Evolutionary conservation across 75 land plant genomes (phyloP), one percentile per base, ranked within the genome.

Genomic region (Cupressus sempervirens): DNA sequence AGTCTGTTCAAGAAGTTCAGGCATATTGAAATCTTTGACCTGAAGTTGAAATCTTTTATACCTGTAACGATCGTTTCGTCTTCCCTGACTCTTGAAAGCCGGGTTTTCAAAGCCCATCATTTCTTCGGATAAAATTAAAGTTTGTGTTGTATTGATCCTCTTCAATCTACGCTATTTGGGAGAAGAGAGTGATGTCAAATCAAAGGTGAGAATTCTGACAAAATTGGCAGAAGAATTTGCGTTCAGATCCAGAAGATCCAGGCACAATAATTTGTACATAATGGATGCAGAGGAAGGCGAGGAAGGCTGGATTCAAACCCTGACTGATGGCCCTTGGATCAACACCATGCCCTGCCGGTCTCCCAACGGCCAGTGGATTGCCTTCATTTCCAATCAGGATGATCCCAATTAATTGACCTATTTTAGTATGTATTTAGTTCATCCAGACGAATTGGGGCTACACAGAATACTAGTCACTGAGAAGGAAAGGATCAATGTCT

Each of bases 321-420:
- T 96, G 52, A 96, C 98, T 18, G 85, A 92, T 26, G 98, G 98
- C 0, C 88, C 90, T 13, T 96, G 98, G 93, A 91, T 92, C 45
- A 96, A 96, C 88, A 96, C 98, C 52, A 94, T 94, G 94, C 94
- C 96, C 40, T 70, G 82, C 70, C 94, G 98, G 96, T 96, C 96
- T 0, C 98, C 96, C 20, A 89, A 89, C 32, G 98, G 98, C 18
- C 77, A 93, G 16, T 87, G 96, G 87, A 96, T 96, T 76, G 98
- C 92, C 2, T 96, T 96, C 77, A 94, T 96, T 43, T 96, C 98
- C 13, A 94, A 90, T 89, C 83, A 89, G 77, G 90, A 92, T 54
- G 84, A 89, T 76, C 87, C 93, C 4, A 73, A 80, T 3, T 82
- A 91, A 62, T 16, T 46, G 18, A 92, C 72, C 2, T 87, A 73